phyloP scores from a whole-genome alignment of 768 basidiomycete genomes.

The Nevesoporus exiguus region DNA sequence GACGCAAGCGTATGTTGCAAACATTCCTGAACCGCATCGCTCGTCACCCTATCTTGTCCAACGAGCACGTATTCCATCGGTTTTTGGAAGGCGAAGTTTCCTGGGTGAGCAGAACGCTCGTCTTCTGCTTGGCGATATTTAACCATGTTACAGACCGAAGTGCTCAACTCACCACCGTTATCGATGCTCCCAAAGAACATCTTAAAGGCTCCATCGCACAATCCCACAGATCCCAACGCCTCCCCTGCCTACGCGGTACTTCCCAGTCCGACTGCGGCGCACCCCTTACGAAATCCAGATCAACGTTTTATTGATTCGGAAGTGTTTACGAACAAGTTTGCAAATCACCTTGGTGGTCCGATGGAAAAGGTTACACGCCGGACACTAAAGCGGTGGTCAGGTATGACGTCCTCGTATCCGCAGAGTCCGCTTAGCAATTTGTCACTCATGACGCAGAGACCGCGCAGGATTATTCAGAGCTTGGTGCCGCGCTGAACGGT shows the following conservation, averaged over 20 bases:
- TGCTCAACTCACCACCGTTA: constrained; percentile 88
- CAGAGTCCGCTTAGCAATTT: constrained; percentile 2
- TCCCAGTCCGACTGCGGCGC: constrained; percentile 84
- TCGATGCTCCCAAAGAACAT: constrained; percentile 93
- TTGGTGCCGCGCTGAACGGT: constrained; percentile 89
- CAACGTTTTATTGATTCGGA: constrained; percentile 96
- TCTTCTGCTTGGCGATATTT: neutral
- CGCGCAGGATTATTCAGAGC: constrained; percentile 83
- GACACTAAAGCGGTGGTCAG: constrained; percentile 91
- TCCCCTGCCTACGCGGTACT: constrained; percentile 77
- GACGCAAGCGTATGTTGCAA: constrained; percentile 91
- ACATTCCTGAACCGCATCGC: constrained; percentile 91
- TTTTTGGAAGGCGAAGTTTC: constrained; percentile 96
- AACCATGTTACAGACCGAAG: constrained; percentile 63
- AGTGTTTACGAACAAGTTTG: constrained; percentile 93
- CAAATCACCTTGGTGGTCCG: constrained; percentile 82
- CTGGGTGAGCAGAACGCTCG: constrained; percentile 59
- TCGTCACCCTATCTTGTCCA: constrained; percentile 90
- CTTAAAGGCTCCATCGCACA: constrained; percentile 91
- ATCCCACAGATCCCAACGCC: constrained; percentile 78
- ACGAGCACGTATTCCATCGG: constrained; percentile 93
- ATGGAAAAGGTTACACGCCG: constrained; percentile 97
- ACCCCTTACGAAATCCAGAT: constrained; percentile 89
- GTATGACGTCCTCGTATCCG: constrained; percentile 39
- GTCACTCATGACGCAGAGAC: constrained; percentile 46